Evolutionary conservation across 768 basidiomycete species (phyloP), one percentile per base, ranked within the genome.

Genomic region (Psilocybe cyanescens): DNA sequence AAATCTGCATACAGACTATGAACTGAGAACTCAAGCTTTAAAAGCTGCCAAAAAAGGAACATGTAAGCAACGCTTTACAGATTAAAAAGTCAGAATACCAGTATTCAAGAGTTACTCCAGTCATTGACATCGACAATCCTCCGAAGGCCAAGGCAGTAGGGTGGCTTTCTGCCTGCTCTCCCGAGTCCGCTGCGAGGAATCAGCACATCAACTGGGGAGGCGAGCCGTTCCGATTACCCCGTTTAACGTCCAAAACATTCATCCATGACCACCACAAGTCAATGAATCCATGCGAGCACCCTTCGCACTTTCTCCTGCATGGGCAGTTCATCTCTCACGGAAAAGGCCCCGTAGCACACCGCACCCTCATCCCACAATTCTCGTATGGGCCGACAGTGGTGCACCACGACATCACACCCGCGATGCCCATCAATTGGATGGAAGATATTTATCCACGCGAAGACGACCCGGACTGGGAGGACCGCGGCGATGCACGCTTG

Each of bases 401-500:
- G 19, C 85, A 88, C 58, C 75, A 78, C 48, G 85, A 88, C 61
- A 81, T 88, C n/a, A 79, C 77, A 35, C 68, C 77, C 1, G 77
- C 82, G 6, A 71, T 78, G 61, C 75, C 79, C 0, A 74, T 81
- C 30, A 80, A 78, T 57, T 86, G 83, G 82, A 65, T 77, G 0
- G 70, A 68, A 5, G 78, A 78, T 3, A 63, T 74, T 8, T 55
- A 67, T 2, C 71, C 76, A 4, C 65, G 74, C 24, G 61, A 64
- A 5, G 76, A 84, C 61, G 83, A 88, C 67, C 79, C 84, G 4
- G 77, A 77, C 0, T 93, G 90, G 87, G 80, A 83, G 1, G 76
- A 81, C 54, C 89, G 87, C 72, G 59, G 68, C 1, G 82, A 89
- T 65, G 81, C 84, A 58, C 68, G 82, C 31, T 59, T 92, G 49